These are phyloP conservation scores for Poterioochromonas sp. DNA, from an alignment of 352 stramenopile species.

Conservation along the genomic window DNA sequence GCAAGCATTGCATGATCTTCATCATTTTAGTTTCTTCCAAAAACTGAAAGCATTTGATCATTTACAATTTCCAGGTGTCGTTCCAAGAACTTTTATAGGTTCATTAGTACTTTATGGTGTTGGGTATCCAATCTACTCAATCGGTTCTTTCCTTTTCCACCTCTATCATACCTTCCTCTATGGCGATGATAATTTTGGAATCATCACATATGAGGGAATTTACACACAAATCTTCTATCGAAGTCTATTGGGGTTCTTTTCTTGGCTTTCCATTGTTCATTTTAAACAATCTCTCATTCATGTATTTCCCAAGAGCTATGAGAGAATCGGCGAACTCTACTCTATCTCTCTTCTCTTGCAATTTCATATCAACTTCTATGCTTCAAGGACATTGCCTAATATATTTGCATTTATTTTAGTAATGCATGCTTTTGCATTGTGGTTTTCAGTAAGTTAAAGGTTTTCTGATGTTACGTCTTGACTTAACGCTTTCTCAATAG, in stretches of 20 bases:
- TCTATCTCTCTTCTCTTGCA: constrained; percentile 78
- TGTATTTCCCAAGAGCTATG: background rate
- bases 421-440: constrained; percentile 50
- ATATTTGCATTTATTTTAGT: constrained; percentile 79
- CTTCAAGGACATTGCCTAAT: constrained; percentile 90
- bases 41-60: constrained; percentile 78
- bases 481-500: no score
- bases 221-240: background rate
- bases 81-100: constrained; percentile 91
- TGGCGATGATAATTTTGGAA: background rate
- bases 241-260: background rate
- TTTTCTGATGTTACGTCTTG: background rate
- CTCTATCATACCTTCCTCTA: constrained; percentile 44
- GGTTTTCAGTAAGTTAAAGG: background rate
- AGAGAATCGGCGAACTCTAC: constrained; percentile 48
- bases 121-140: constrained; percentile 24
- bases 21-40: constrained; percentile 54
- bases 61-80: constrained; percentile 90
- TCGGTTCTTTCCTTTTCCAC: constrained; percentile 39
- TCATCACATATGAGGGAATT: background rate
- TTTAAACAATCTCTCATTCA: constrained; percentile 10
- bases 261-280: constrained; percentile 47
- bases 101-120: constrained; percentile 57
- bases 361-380: constrained; percentile 97
- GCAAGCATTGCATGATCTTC: constrained; percentile 92